Evolutionary conservation across 768 basidiomycete genomes (phyloP).

Genomic region (Podaxis sp.): DNA sequence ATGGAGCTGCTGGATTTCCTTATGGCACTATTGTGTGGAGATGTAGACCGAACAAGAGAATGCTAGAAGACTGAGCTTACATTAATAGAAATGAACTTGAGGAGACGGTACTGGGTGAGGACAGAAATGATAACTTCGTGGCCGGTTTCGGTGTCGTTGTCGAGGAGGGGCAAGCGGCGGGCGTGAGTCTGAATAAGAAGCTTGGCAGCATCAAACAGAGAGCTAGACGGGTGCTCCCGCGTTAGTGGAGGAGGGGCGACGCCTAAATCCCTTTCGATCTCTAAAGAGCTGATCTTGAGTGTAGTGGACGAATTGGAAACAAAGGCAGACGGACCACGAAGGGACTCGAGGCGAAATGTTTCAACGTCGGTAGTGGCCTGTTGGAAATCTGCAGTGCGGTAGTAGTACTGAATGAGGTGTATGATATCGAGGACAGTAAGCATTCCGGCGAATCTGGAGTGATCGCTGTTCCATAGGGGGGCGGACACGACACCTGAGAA

Average conservation of each 20-base stretch:
- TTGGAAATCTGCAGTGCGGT: slow-evolving; percentile 82
- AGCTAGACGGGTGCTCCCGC: slow-evolving; percentile 82
- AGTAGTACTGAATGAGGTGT: slow-evolving; percentile 98
- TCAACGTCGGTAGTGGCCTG: slow-evolving; percentile 90
- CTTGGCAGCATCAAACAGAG: slow-evolving; percentile 88
- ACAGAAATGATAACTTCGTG: slow-evolving; percentile 96
- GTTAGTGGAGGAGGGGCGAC: slow-evolving; percentile 91
- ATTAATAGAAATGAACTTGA: slow-evolving; percentile 98
- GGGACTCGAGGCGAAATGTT: slow-evolving; percentile 80
- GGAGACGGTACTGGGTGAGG: slow-evolving; percentile 93
- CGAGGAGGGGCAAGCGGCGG: slow-evolving; percentile 89
- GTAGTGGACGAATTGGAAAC: slow-evolving; percentile 7
- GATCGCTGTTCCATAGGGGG: slow-evolving; percentile 96
- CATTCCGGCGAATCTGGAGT: slow-evolving; percentile 94
- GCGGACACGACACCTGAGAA: slow-evolving; percentile 91
- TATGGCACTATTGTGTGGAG: slow-evolving; percentile 59
- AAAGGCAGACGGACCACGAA: slow-evolving; percentile 65
- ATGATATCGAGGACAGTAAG: slow-evolving; percentile 99
- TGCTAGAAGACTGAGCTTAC: slow-evolving; percentile 42
- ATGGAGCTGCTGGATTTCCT: slow-evolving; percentile 80
- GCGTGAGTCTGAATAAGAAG: slow-evolving; percentile 94
- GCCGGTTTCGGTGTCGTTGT: slow-evolving; percentile 89
- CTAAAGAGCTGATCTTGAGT: slow-evolving; percentile 39
- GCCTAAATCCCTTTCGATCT: slow-evolving; percentile 89
- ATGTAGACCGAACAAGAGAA: slow-evolving; percentile 7